Evolutionary conservation across 2,329 filamentous ascomycete genomes (phyloP), one percentile per base, ranked within the genome.

Genomic region (Fusarium fracticaudum): DNA sequence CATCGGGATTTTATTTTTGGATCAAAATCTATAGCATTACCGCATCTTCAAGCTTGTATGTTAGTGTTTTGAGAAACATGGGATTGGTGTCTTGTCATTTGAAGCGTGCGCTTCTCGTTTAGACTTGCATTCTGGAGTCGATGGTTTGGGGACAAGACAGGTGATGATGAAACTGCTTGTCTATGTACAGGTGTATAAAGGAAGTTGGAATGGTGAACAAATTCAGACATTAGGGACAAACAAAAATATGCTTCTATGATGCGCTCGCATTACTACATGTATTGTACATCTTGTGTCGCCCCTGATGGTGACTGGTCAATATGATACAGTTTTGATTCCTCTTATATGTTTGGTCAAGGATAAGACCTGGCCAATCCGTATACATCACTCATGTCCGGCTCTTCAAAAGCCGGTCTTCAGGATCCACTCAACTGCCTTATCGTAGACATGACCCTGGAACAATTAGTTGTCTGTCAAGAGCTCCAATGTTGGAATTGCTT

Each of bases 391-490:
- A 22, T 20, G 50, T 37, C 14, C 41, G 29, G 26, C 43, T 58
- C 47, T 14, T 61, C 76, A 85, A 58, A 84, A 85, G 3, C 83
- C 83, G 22, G 75, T 74, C 17, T 78, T 72, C 26, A 83, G 57
- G 29, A 84, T 69, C 80, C 82, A 85, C 29, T 79, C 67, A 60
- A 76, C 74, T 8, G 76, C 61, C 41, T 79, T 75, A 20, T 79
- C 74, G 60, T 79, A 80, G 63, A 79, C 65, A 47, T 83, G 75
- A 35, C 83, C 83, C 83, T 84, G 38, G 6, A 40, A 33, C 11
- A 60, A 24, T n/a, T 33, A 62, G 63, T 76, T 60, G 62, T 67
- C 35, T 40, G 37, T 12, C 33, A n/a, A 11, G 5, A 29, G 14
- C 11, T 43, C 11, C n/a, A 13, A n/a, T 22, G n/a, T 18, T 20